Evolutionary conservation across 148 eudicot species (phyloP).

Genomic region (Oxyria digyna): DNA sequence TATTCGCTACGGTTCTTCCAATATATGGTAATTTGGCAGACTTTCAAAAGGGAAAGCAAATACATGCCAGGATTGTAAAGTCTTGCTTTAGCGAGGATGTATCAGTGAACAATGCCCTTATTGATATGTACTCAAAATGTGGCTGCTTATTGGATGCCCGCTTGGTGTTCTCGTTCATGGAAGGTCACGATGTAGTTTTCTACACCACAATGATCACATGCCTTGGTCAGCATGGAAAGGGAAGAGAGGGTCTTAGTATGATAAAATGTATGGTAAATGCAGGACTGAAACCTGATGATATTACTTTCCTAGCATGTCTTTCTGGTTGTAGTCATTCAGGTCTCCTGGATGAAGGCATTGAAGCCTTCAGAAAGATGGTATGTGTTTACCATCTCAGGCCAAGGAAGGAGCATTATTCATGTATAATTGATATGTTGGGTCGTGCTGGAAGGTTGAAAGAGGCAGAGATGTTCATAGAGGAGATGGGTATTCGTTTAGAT

Average conservation of each 20-base stretch:
- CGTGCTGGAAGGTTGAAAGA: slow-evolving; percentile 29
- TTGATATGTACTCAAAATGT: slow-evolving; percentile 35
- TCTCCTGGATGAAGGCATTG: slow-evolving; percentile 19
- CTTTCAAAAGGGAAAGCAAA: slow-evolving; percentile 20
- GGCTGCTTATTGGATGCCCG: slow-evolving; percentile 27
- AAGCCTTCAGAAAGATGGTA: slow-evolving; percentile 16
- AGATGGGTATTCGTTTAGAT: slow-evolving; percentile 19
- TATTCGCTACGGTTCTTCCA: slow-evolving; percentile 25
- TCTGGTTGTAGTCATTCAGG: slow-evolving; percentile 31
- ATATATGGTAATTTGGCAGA: slow-evolving; percentile 23
- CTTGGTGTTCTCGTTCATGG: slow-evolving; percentile 22
- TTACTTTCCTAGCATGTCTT: slow-evolving; percentile 27
- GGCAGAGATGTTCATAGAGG: slow-evolving; percentile 23
- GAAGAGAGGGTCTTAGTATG: slow-evolving; percentile 20
- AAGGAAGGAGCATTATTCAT: slow-evolving; percentile 27
- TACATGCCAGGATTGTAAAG: slow-evolving; percentile 27
- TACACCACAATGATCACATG: slow-evolving; percentile 27
- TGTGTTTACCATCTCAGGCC: slow-evolving; percentile 14
- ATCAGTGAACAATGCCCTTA: slow-evolving; percentile 27
- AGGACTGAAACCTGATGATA: slow-evolving; percentile 21
- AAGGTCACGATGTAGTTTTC: slow-evolving; percentile 21
- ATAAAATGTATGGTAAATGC: slow-evolving; percentile 12
- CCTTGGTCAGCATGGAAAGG: slow-evolving; percentile 26
- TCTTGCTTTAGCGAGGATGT: slow-evolving; percentile 16
- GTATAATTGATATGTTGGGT: slow-evolving; percentile 29